Percentiles rank a stretch among this genome's conserved stretches.
Conservation (phyloP, 2,329 filamentous ascomycete species). For the Sporothrix phasma region DNA sequence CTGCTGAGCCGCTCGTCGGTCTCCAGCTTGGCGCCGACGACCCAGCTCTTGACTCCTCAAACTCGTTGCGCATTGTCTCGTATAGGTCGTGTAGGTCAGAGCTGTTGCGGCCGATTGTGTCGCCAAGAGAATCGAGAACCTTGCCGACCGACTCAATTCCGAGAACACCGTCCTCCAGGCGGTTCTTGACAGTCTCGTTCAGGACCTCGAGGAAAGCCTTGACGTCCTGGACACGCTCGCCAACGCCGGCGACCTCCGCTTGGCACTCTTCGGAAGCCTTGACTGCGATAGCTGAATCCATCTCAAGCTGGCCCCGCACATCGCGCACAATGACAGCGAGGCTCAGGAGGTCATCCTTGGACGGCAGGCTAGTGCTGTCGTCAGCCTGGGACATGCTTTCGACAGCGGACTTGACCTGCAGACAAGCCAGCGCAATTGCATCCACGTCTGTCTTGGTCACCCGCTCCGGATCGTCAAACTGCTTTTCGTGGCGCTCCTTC, state of each 20-base stretch:
- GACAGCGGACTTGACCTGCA: conserved; percentile 74
- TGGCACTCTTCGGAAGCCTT: conserved; percentile 78
- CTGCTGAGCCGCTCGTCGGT: conserved; percentile 65
- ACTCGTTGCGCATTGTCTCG: conserved; percentile 70
- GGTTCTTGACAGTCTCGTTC: conserved; percentile 63
- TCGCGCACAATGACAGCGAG: conserved; percentile 61
- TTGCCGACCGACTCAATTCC: conserved; percentile 66
- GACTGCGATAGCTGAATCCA: conserved; percentile 61
- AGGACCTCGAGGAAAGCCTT: conserved; percentile 69
- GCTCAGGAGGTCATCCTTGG: conserved; percentile 64
- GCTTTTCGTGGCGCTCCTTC: conserved; percentile 45
- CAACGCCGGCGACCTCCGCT: conserved; percentile 67
- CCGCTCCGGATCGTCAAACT: conserved; percentile 48
- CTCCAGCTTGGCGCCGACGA: conserved; percentile 73
- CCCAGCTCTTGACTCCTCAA: conserved; percentile 74
- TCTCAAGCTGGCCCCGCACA: conserved; percentile 52
- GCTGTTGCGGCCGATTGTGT: conserved; percentile 48
- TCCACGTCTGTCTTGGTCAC: conserved; percentile 76
- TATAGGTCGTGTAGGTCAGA: conserved; percentile 63
- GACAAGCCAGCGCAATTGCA: conserved; percentile 66
- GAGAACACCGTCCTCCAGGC: conserved; percentile 64
- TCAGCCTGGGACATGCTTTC: conserved; percentile 65
- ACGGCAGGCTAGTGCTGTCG: conserved; percentile 53
- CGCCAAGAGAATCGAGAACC: conserved; percentile 55
- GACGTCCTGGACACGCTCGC: conserved; percentile 58